A percentile compares a stretch with the other conserved stretches of the same genome.
phyloP scores from a whole-genome alignment of 2,329 filamentous ascomycete species.

The Aspergillus sp. region DNA sequence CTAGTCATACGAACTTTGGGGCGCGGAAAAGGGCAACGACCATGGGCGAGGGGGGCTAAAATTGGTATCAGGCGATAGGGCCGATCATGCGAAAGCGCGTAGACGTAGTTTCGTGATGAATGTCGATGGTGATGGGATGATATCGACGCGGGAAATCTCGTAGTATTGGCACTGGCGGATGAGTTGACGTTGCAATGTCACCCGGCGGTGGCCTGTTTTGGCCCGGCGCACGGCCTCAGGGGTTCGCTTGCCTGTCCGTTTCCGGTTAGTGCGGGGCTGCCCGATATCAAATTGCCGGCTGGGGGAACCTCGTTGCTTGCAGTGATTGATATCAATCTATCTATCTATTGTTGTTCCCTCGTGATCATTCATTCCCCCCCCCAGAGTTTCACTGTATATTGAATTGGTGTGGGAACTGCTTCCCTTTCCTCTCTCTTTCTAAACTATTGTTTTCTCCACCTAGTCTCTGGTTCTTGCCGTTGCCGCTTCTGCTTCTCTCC shows the following conservation, averaged over 20 bases:
- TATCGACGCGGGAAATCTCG: constrained; percentile 34
- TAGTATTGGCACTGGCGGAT: constrained; percentile 39
- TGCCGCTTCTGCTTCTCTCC: neutral
- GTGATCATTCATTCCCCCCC: no score
- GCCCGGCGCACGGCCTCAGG: constrained; percentile 45
- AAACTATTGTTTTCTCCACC: no score
- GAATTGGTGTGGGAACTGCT: no score
- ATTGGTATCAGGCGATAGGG: constrained; percentile 66
- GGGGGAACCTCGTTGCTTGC: constrained; percentile 17
- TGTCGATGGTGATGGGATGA: constrained; percentile 51
- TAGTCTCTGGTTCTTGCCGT: no score
- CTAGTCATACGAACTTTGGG: constrained; percentile 47
- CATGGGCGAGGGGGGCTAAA: constrained; percentile 58
- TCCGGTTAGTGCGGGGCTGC: constrained; percentile 46
- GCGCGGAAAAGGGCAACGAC: constrained; percentile 38
- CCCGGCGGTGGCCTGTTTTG: constrained; percentile 44
- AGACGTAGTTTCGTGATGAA: constrained; percentile 59
- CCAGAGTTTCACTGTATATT: no score
- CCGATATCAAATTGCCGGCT: constrained; percentile 43
- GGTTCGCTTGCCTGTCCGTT: constrained; percentile 44
- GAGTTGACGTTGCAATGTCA: constrained; percentile 49
- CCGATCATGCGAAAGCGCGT: constrained; percentile 55
- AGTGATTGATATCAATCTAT: neutral
- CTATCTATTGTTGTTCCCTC: neutral
- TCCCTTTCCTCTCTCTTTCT: no score